Base-by-base conservation (phyloP, 352 stramenopile genomes). In the Globisporangium okanoganense region DNA sequence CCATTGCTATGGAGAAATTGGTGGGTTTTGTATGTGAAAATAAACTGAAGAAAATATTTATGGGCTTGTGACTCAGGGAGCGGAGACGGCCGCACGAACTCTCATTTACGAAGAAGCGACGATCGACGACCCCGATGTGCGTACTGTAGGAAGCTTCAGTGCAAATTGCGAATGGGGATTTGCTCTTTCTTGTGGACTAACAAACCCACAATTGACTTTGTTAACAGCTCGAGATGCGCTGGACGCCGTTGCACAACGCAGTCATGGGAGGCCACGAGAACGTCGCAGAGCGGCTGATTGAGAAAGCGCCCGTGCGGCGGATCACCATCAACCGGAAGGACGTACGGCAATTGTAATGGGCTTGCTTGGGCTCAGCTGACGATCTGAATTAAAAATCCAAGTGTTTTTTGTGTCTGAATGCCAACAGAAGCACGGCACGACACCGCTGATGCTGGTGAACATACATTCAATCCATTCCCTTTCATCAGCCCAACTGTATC, bases 241-340 rank as follows among this genome's bases (percentile, higher is more conserved):
- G 81, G 84, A 93, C 79, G n/a, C 81, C 81, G 0, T 62, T 93
- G 29, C 84, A 93, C 49, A 91, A 85, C 29, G 81, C 84, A 6
- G 72, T 86, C n/a, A 90, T 93, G 79, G 81, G 81, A 47, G 81
- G 78, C 24, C 78, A 90, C 31, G 76, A 82, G 51, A 65, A 66
- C 6, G 78, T 89, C 38, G 81, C 71, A 1, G 64, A 63, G 51
- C 71, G 69, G 5, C 66, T 93, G 27, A 50, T 93, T 10, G 80
- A 89, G 38, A 88, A 90, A 59, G 76, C 84, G 13, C 84, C 84
- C 6, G 76, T 89, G n/a, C 70, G 76, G 8, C 67, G 82, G 33
- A 88, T 91, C 69, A 93, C 84, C 3, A 85, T 90, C 63, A 93
- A 91, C 57, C 76, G 84, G 8, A 89, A 89, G 44, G 84, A 93